Conservation (phyloP, 1,284 basidiomycete genomes). For the Marasmius sp. region DNA sequence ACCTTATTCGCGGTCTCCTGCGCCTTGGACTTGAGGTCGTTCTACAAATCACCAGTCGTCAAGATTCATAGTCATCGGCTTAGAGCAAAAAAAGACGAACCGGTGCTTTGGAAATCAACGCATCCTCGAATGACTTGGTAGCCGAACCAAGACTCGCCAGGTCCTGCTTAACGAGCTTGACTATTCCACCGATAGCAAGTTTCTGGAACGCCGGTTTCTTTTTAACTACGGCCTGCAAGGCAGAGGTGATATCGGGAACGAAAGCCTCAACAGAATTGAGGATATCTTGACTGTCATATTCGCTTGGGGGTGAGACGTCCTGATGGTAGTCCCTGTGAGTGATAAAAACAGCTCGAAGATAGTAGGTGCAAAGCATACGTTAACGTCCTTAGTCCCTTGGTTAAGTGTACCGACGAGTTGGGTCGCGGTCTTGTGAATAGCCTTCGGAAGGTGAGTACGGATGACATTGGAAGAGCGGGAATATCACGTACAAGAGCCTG, state of each 20-base stretch:
- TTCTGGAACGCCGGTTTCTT: slow-evolving; percentile 29
- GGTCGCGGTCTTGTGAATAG: background rate
- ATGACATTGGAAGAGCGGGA: background rate
- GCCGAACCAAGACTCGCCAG: slow-evolving; percentile 24
- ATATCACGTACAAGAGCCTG: background rate
- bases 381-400: background rate
- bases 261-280: slow-evolving; percentile 23
- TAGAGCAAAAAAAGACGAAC: slow-evolving; percentile 17
- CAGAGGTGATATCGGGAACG: slow-evolving; percentile 25
- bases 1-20: slow-evolving; percentile 21
- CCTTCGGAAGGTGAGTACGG: background rate
- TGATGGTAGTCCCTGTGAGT: background rate
- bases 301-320: background rate
- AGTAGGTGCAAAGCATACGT: background rate
- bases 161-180: slow-evolving; percentile 19
- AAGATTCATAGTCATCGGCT: background rate
- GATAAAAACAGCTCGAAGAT: background rate
- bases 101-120: slow-evolving; percentile 28
- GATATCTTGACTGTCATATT: slow-evolving; percentile 28
- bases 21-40: slow-evolving; percentile 19
- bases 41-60: slow-evolving; percentile 8
- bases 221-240: slow-evolving; percentile 25
- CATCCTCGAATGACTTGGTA: slow-evolving; percentile 27
- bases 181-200: slow-evolving; percentile 10
- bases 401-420: background rate